Evolutionary conservation across 805 yeast genomes (phyloP).

Genomic region (Kregervanrija fluxuum): DNA sequence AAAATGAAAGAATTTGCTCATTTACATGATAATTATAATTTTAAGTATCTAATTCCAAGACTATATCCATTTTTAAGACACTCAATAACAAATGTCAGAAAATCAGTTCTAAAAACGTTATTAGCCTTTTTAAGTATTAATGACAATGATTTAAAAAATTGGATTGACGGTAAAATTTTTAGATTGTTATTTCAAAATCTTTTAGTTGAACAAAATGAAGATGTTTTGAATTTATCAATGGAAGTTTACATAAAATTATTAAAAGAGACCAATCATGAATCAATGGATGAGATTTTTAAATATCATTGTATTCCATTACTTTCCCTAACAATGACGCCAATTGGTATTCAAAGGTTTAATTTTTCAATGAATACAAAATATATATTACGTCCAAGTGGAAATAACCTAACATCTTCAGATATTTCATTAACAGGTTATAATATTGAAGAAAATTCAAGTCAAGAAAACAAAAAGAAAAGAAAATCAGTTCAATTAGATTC

Average conservation of each 20-base stretch:
- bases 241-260: constrained; percentile 54
- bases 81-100: constrained; percentile 85
- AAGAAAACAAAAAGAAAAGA: constrained; percentile 36
- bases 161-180: constrained; percentile 73
- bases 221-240: constrained; percentile 57
- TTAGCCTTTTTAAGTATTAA: constrained; percentile 62
- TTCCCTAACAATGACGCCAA: constrained; percentile 80
- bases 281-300: constrained; percentile 45
- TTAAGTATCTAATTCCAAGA: constrained; percentile 77
- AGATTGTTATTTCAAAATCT: constrained; percentile 81
- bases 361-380: constrained; percentile 75
- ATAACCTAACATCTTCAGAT: constrained; percentile 25
- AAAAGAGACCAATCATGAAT: constrained; percentile 34
- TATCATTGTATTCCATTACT: constrained; percentile 55
- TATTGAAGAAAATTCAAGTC: neutral
- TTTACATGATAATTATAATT: constrained; percentile 30
- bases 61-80: constrained; percentile 90
- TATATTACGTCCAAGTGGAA: constrained; percentile 77
- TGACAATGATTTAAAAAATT: constrained; percentile 38
- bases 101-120: constrained; percentile 76
- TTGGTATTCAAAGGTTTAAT: constrained; percentile 85
- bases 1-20: constrained; percentile 58
- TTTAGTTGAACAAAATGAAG: constrained; percentile 79
- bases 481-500: constrained; percentile 21
- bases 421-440: constrained; percentile 22